Evolutionary conservation across 2,329 filamentous ascomycete genomes (phyloP), one percentile per base, ranked within the genome.

Genomic region (Alternaria sp.): DNA sequence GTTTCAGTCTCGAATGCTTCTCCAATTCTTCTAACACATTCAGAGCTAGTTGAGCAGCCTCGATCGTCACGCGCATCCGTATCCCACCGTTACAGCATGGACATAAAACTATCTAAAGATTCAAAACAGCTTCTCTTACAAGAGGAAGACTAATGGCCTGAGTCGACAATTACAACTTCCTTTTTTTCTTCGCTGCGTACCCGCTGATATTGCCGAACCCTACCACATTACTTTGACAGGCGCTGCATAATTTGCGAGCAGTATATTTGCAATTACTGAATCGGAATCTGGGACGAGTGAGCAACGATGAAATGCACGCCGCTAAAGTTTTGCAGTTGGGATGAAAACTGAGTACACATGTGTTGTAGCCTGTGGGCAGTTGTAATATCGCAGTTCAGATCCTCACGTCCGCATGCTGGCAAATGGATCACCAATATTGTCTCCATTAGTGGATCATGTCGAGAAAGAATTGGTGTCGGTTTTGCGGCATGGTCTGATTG

Each of bases 191-290:
- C 17, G 21, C 13, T 31, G 7, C 29, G 14, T 24, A 17, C 17
- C 17, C 17, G 17, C 17, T 17, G 2, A 17, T 17, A 17, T 17
- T 17, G 17, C 17, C 17, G 17, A 17, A 17, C 17, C 2, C 17
- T 17, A 17, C 17, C 17, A 17, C 17, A 17, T 17, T 17, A 17
- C 1, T 31, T 17, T 23, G 1, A 49, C 21, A 23, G 17, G 7
- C 17, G 5, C 31, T 49, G 45, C 45, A 49, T 49, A 3, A 11
- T 49, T 13, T 49, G 29, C 13, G 45, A 49, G 45, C 29, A 49
- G 4, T 31, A 21, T 3, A 21, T 34, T n/a, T 49, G 45, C 45
- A 24, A 24, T 24, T 49, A 34, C 23, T 49, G 45, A 29, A 34
- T 29, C 6, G 21, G 24, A 24, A 14, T 4, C 10, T 21, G 29